These are phyloP conservation scores for Dioszegia aurantiaca DNA, from an alignment of 768 basidiomycete genomes.

Conservation along the genomic window DNA sequence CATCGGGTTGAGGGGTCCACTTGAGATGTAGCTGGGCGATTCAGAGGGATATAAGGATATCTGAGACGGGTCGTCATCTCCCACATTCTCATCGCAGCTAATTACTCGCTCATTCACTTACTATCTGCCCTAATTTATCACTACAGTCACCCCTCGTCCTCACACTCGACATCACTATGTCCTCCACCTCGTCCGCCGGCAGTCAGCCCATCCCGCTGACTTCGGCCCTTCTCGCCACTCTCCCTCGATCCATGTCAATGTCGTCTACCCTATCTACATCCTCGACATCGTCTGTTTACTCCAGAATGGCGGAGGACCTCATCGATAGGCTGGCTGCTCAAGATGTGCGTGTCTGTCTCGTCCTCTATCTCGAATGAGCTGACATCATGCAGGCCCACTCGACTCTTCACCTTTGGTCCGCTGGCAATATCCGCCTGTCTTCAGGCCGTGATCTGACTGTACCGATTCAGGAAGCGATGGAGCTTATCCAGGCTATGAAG, in stretches of 20 bases:
- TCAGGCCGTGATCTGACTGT: slow-evolving; percentile 37
- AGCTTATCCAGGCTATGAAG: slow-evolving; percentile 33
- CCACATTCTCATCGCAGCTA: too few species aligned
- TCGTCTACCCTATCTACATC: slow-evolving; percentile 28
- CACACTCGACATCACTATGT: too few species aligned
- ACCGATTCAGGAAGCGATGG: slow-evolving; percentile 27
- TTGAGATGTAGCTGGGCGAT: too few species aligned
- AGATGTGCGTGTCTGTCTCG: slow-evolving; percentile 24
- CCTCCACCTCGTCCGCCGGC: too few species aligned
- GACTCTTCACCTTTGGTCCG: slow-evolving; percentile 45
- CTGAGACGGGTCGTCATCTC: too few species aligned
- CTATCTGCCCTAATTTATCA: too few species aligned
- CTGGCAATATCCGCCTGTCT: slow-evolving; percentile 39
- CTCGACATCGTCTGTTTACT: slow-evolving; percentile 28
- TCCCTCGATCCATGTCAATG: slow-evolving; percentile 29
- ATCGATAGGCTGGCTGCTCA: slow-evolving; percentile 34
- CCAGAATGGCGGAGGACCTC: slow-evolving; percentile 36
- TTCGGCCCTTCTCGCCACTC: slow-evolving; percentile 1
- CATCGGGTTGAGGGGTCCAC: too few species aligned
- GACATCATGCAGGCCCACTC: slow-evolving; percentile 21
- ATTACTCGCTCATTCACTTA: too few species aligned
- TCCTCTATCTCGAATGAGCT: too few species aligned
- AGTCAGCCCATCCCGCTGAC: neutral
- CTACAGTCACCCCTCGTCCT: too few species aligned
- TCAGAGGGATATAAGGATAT: too few species aligned